A percentile compares a stretch with the other conserved stretches of the same genome.
phyloP scores from a whole-genome alignment of 371 early-diverging fungal species.

The Amoeboaphelidium protococcarum region DNA sequence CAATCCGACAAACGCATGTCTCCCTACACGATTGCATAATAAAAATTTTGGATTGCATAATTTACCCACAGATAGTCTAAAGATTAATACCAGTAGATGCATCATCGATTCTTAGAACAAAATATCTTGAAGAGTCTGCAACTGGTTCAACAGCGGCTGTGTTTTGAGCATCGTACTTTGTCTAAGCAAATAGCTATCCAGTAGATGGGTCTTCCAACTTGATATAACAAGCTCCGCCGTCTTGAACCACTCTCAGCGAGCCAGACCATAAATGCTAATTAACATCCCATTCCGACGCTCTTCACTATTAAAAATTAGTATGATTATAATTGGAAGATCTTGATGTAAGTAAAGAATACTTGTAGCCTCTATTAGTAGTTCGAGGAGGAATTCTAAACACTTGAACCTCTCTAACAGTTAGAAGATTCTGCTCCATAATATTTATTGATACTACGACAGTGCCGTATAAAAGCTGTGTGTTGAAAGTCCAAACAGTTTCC shows the following conservation, averaged over 20 bases:
- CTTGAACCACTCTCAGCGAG: constrained; percentile 38
- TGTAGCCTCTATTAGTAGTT: constrained; percentile 35
- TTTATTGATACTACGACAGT: no score
- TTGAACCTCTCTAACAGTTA: no score
- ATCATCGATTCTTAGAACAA: constrained; percentile 58
- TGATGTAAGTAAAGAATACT: constrained; percentile 14
- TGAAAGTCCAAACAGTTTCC: no score
- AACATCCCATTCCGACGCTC: constrained; percentile 67
- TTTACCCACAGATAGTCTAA: neutral
- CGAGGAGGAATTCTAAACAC: constrained; percentile 58
- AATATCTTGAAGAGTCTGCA: constrained; percentile 66
- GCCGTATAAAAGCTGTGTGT: no score
- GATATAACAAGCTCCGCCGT: constrained; percentile 37
- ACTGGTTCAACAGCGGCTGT: constrained; percentile 46
- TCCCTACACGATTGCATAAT: constrained; percentile 8
- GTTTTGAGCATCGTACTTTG: constrained; percentile 40
- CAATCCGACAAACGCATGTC: constrained; percentile 61
- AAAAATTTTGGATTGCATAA: constrained; percentile 14
- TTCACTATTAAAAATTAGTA: constrained; percentile 7
- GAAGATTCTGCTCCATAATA: no score
- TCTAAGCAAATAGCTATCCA: constrained; percentile 65
- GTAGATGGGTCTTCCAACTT: constrained; percentile 31
- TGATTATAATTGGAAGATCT: neutral
- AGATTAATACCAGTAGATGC: constrained; percentile 6
- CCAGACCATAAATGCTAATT: constrained; percentile 54